A percentile compares a stretch with the other conserved stretches of the same genome.
phyloP scores from a whole-genome alignment of 2,329 filamentous ascomycete species.

The Fusarium begoniae region DNA sequence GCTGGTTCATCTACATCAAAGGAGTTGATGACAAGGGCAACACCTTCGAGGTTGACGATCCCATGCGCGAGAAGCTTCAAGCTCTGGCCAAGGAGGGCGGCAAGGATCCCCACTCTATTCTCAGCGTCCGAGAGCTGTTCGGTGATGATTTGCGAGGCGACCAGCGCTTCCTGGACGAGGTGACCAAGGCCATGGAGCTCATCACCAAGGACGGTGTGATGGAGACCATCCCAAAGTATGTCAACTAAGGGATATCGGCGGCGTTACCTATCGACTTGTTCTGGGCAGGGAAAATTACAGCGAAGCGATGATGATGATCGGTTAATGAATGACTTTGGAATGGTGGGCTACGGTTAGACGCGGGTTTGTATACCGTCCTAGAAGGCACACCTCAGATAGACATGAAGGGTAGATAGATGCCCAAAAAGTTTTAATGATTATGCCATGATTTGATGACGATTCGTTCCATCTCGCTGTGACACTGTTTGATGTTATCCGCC shows the following conservation, averaged over 20 bases:
- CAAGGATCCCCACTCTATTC: constrained; percentile 52
- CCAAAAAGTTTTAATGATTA: constrained; percentile 33
- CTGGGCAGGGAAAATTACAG: constrained; percentile 1
- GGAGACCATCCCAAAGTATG: constrained; percentile 60
- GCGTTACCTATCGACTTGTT: neutral
- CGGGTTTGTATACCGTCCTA: neutral
- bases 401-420: constrained; percentile 1
- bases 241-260: constrained; percentile 38
- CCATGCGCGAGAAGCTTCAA: constrained; percentile 59
- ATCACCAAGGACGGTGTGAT: constrained; percentile 58
- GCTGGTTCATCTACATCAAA: constrained; percentile 62
- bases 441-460: constrained; percentile 18
- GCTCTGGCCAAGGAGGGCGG: constrained; percentile 56
- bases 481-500: too few relatives aligned
- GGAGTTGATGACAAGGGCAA: constrained; percentile 60
- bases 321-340: constrained; percentile 26
- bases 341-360: neutral
- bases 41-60: constrained; percentile 55
- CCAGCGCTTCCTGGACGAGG: constrained; percentile 57
- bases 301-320: constrained; percentile 10
- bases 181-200: constrained; percentile 57
- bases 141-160: constrained; percentile 61
- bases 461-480: neutral
- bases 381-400: constrained; percentile 21
- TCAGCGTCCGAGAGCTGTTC: constrained; percentile 58